These are phyloP conservation scores for Botrytis hyacinthi DNA, from an alignment of 2,329 filamentous ascomycete species.

Conservation along the genomic window DNA sequence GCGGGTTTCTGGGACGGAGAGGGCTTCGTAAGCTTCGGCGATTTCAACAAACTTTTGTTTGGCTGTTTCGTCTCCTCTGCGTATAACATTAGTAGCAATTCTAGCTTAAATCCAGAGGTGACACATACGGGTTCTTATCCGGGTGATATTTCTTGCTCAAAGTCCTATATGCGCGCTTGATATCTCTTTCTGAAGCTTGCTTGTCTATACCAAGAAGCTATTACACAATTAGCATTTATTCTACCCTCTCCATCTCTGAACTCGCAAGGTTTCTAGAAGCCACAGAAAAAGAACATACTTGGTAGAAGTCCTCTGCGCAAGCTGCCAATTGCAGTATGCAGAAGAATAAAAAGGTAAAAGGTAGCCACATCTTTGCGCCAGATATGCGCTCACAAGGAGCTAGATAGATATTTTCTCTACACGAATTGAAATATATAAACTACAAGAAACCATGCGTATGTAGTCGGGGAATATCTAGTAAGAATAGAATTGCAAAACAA, in stretches of 20 bases:
- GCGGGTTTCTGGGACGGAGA: slow-evolving; percentile 75
- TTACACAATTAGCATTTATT: slow-evolving; percentile 24
- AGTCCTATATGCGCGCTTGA: slow-evolving; percentile 89
- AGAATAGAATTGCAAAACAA: slow-evolving; percentile 10
- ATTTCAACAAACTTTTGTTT: slow-evolving; percentile 91
- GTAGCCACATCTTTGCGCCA: slow-evolving; percentile 48
- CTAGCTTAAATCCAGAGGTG: background rate
- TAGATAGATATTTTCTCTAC: slow-evolving; percentile 14
- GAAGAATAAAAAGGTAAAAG: slow-evolving; percentile 53
- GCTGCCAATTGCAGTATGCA: slow-evolving; percentile 53
- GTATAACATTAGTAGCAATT: slow-evolving; percentile 1
- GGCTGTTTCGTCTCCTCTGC: slow-evolving; percentile 72
- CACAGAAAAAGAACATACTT: slow-evolving; percentile 49
- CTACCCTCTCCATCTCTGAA: background rate
- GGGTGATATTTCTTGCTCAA: slow-evolving; percentile 96
- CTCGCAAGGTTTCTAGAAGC: background rate
- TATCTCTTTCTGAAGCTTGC: slow-evolving; percentile 77
- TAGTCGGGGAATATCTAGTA: background rate
- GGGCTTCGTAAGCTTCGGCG: slow-evolving; percentile 90
- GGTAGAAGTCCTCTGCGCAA: slow-evolving; percentile 74
- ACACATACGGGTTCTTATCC: slow-evolving; percentile 89
- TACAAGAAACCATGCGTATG: slow-evolving; percentile 12
- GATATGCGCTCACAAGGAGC: slow-evolving; percentile 26
- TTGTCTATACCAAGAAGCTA: slow-evolving; percentile 78
- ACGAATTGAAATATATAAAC: slow-evolving; percentile 3